phyloP scores from a whole-genome alignment of 1,284 basidiomycete species.

The Takashimella koratensis region DNA sequence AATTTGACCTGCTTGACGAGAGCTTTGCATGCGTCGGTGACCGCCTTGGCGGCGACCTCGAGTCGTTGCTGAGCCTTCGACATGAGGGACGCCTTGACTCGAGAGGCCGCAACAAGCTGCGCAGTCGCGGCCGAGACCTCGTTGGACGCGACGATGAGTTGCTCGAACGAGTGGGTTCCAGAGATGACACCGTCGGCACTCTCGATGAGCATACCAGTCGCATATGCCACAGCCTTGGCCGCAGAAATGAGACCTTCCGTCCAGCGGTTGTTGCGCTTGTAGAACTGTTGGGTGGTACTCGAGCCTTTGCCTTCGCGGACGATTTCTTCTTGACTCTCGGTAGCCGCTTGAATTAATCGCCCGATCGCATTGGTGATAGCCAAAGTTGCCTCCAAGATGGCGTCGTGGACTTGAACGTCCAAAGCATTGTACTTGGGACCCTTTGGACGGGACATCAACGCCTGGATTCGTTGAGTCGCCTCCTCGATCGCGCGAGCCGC shows the following conservation, averaged over 20 bases:
- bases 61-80: slow-evolving; percentile 95
- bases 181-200: slow-evolving; percentile 95
- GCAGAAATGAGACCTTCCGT: slow-evolving; percentile 98
- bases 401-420: slow-evolving; percentile 96
- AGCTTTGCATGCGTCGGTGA: slow-evolving; percentile 97
- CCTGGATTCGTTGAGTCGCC: slow-evolving; percentile 84
- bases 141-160: slow-evolving; percentile 98
- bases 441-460: slow-evolving; percentile 83
- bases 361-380: slow-evolving; percentile 94
- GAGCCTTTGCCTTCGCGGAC: slow-evolving; percentile 92
- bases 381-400: slow-evolving; percentile 88
- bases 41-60: slow-evolving; percentile 94
- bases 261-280: slow-evolving; percentile 99
- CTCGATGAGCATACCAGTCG: slow-evolving; percentile 95
- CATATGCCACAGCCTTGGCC: slow-evolving; percentile 95
- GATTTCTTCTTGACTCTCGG: slow-evolving; percentile 96
- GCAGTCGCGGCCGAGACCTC: slow-evolving; percentile 96
- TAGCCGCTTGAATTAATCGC: slow-evolving; percentile 91
- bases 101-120: slow-evolving; percentile 95
- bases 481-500: slow-evolving; percentile 91
- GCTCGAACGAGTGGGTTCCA: slow-evolving; percentile 93
- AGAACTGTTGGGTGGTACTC: slow-evolving; percentile 90
- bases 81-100: slow-evolving; percentile 98
- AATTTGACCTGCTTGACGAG: slow-evolving; percentile 96
- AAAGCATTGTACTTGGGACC: slow-evolving; percentile 77